phyloP scores from a whole-genome alignment of 1,284 basidiomycete species.

The Kwoniella shivajii region DNA sequence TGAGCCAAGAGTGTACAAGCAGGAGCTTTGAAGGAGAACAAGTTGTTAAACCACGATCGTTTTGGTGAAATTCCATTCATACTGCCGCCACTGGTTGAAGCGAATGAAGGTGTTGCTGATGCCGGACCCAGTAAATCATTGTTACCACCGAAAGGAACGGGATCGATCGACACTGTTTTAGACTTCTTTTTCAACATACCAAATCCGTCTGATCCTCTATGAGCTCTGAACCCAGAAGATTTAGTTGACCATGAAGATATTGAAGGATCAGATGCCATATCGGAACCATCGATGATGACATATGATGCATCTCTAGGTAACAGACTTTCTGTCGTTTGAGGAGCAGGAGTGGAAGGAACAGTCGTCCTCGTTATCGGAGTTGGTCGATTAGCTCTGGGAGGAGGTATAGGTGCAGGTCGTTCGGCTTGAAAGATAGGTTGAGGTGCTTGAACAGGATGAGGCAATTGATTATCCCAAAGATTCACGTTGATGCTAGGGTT shows the following conservation, averaged over 20 bases:
- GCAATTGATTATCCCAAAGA: slow-evolving; percentile 15
- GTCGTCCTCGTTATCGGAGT: slow-evolving; percentile 40
- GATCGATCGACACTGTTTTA: slow-evolving; percentile 35
- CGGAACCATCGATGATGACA: slow-evolving; percentile 45
- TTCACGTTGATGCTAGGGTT: too few species aligned
- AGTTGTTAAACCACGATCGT: slow-evolving; percentile 81
- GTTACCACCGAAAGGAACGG: slow-evolving; percentile 29
- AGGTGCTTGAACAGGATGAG: slow-evolving; percentile 6
- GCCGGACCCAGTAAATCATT: slow-evolving; percentile 27
- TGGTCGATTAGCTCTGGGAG: slow-evolving; percentile 24
- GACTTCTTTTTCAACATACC: slow-evolving; percentile 51
- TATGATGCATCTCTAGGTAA: slow-evolving; percentile 50
- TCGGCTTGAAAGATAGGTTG: slow-evolving; percentile 26
- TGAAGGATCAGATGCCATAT: slow-evolving; percentile 28
- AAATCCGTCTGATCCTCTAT: slow-evolving; percentile 44
- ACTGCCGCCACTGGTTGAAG: slow-evolving; percentile 8
- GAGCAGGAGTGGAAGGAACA: slow-evolving; percentile 45
- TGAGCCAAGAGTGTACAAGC: slow-evolving; percentile 57
- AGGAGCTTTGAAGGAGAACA: slow-evolving; percentile 82
- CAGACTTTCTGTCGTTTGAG: slow-evolving; percentile 26
- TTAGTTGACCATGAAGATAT: slow-evolving; percentile 38
- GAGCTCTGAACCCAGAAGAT: slow-evolving; percentile 29
- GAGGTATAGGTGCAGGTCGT: slow-evolving; percentile 28
- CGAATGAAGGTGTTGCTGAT: slow-evolving; percentile 23
- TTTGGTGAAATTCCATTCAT: slow-evolving; percentile 53